phyloP scores from a whole-genome alignment of 176 grass and related monocot genomes.

The Tuctoria greenei region DNA sequence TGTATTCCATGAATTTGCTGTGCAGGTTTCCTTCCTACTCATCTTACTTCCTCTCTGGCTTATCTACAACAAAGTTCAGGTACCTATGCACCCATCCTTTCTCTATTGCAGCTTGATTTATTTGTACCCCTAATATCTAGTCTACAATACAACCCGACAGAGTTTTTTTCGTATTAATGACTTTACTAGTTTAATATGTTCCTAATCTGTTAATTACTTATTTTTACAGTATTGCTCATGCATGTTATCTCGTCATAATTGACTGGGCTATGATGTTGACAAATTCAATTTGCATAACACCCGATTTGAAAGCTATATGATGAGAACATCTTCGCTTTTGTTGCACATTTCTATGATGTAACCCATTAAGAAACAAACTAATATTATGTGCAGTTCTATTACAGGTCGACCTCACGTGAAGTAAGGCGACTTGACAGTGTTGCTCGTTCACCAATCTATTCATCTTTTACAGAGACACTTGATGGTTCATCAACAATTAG shows the following conservation, averaged over 20 bases:
- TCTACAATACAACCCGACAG: not conserved
- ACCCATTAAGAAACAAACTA: constrained; percentile 35
- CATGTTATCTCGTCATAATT: not conserved
- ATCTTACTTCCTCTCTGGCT: constrained; percentile 81
- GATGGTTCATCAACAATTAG: constrained; percentile 95
- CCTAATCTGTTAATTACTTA: not conserved
- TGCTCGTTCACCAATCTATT: constrained; percentile 96
- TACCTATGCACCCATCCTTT: constrained; percentile 31
- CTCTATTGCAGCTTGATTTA: not conserved
- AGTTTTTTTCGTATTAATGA: not conserved
- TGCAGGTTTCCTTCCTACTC: constrained; percentile 72
- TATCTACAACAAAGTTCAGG: constrained; percentile 83
- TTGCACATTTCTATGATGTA: not conserved
- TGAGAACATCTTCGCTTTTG: not conserved
- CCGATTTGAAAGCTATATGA: not conserved
- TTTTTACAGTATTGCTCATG: not conserved
- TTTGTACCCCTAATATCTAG: not conserved
- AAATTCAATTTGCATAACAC: not conserved
- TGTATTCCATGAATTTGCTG: constrained; percentile 37
- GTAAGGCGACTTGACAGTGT: constrained; percentile 89
- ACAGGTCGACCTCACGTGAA: constrained; percentile 96
- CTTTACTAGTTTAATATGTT: not conserved
- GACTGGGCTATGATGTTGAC: not conserved
- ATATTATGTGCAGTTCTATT: constrained; percentile 67
- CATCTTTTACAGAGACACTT: constrained; percentile 89